A percentile compares a stretch with the other conserved stretches of the same genome.
phyloP scores from a whole-genome alignment of 2,329 filamentous ascomycete species.

The Stagonosporopsis tanaceti region DNA sequence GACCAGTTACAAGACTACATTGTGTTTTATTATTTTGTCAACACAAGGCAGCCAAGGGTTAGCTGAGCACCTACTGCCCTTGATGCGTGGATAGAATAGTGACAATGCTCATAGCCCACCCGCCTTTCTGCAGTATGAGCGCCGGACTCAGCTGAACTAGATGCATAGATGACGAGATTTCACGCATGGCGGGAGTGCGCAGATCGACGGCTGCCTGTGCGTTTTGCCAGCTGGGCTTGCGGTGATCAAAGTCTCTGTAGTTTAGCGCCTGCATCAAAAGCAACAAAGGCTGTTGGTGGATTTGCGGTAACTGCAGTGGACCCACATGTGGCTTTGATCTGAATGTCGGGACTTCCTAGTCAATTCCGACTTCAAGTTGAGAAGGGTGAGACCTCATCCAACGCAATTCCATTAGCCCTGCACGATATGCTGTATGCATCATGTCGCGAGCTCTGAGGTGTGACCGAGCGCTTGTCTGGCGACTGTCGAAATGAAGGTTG shows the following conservation, averaged over 20 bases:
- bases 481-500: neutral
- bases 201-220: neutral
- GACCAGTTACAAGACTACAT: neutral
- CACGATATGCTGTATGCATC: neutral
- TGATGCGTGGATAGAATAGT: too few relatives aligned
- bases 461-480: neutral
- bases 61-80: too few relatives aligned
- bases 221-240: neutral
- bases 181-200: neutral
- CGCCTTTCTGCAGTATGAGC: too few relatives aligned
- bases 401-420: conserved; percentile 3
- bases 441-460: neutral
- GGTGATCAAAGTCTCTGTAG: neutral
- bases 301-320: neutral
- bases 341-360: neutral
- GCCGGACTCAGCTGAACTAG: neutral
- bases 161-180: neutral
- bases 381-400: neutral
- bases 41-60: too few relatives aligned
- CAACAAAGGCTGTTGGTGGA: neutral
- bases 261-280: neutral
- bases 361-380: neutral
- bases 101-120: too few relatives aligned
- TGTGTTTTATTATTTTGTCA: neutral
- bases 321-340: neutral